Evolutionary conservation across 805 yeast genomes (phyloP).

Genomic region (Cyberlindnera japonica): DNA sequence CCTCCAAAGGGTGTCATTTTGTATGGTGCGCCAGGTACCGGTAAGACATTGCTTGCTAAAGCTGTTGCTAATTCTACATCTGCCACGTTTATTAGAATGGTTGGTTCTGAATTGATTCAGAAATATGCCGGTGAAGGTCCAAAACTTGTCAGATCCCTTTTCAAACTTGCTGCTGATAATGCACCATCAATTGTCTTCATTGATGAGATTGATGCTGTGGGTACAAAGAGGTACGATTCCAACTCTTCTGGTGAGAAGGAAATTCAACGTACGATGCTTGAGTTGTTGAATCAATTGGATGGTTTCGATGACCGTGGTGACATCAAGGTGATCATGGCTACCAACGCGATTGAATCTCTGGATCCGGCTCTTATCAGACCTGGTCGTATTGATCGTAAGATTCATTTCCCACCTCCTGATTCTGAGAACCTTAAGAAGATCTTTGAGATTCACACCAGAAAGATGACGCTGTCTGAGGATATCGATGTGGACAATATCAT

Average conservation of each 20-base stretch:
- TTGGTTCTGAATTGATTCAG: conserved; percentile 95
- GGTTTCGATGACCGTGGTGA: conserved; percentile 98
- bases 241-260: conserved; percentile 93
- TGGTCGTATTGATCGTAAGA: conserved; percentile 95
- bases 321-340: conserved; percentile 97
- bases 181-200: conserved; percentile 98
- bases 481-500: conserved; percentile 88
- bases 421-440: conserved; percentile 90
- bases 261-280: conserved; percentile 97
- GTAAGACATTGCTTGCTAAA: conserved; percentile 90
- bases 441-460: conserved; percentile 84
- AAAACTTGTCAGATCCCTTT: conserved; percentile 85
- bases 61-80: conserved; percentile 98
- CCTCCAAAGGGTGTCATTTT: conserved; percentile 98
- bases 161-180: conserved; percentile 94
- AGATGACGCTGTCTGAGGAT: conserved; percentile 86
- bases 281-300: conserved; percentile 88
- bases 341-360: conserved; percentile 87
- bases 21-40: conserved; percentile 98
- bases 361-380: conserved; percentile 97
- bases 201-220: conserved; percentile 98
- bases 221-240: conserved; percentile 94
- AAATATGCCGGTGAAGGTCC: conserved; percentile 98
- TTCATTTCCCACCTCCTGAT: conserved; percentile 94
- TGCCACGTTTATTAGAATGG: conserved; percentile 93